Evolutionary conservation across 225 moss, liverwort and hornwort species (phyloP).

Genomic region (Ulota crispa): DNA sequence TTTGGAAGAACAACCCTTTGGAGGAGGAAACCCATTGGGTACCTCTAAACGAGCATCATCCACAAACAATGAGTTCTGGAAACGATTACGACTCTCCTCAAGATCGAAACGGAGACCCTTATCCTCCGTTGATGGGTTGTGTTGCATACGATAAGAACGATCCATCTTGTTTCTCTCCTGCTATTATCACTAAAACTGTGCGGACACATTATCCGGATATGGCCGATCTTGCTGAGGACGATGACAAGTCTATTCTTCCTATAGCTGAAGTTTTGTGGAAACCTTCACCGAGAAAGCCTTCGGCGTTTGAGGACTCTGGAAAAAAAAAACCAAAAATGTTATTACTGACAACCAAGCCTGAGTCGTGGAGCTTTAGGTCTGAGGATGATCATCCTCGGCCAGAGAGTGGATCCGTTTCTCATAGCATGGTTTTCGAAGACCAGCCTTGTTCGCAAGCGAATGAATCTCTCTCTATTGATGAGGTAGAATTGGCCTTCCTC

Average conservation of each 20-base stretch:
- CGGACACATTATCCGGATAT: constrained; percentile 26
- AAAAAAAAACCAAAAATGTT: constrained; percentile 28
- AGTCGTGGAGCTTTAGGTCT: constrained; percentile 53
- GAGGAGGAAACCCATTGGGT: constrained; percentile 44
- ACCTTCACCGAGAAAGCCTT: constrained; percentile 18
- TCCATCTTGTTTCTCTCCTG: constrained; percentile 44
- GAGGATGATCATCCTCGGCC: constrained; percentile 46
- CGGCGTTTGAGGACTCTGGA: neutral
- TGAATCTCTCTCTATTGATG: constrained; percentile 39
- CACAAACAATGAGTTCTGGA: constrained; percentile 34
- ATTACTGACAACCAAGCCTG: constrained; percentile 30
- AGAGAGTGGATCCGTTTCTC: constrained; percentile 42
- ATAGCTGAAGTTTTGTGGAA: constrained; percentile 50
- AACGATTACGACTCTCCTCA: constrained; percentile 21
- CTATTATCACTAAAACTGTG: constrained; percentile 37
- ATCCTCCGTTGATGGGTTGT: constrained; percentile 17
- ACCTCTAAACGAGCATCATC: constrained; percentile 34
- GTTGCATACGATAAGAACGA: constrained; percentile 31
- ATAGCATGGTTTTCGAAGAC: constrained; percentile 40
- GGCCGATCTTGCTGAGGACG: constrained; percentile 33
- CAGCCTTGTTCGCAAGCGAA: constrained; percentile 37
- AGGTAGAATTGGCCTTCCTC: constrained; percentile 22
- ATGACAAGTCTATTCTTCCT: constrained; percentile 33
- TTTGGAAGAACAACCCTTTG: constrained; percentile 35
- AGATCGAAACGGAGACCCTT: constrained; percentile 17